A percentile compares a stretch with the other conserved stretches of the same genome.
Conservation (phyloP, 106 monocot species). For the Dioscorea zingiberensis region DNA sequence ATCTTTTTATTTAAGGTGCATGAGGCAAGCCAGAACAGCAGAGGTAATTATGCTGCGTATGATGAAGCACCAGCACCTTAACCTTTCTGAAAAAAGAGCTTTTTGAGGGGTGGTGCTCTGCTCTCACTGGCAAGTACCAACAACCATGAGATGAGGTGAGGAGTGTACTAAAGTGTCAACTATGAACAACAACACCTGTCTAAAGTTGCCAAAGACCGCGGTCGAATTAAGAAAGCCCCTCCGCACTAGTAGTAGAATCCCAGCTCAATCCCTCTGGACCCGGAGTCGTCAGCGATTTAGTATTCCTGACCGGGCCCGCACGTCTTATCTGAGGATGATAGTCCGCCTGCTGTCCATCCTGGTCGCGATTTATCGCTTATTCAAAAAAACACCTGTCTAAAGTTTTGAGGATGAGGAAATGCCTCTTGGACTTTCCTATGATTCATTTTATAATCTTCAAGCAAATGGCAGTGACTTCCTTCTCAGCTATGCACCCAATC, state of each 20-base stretch:
- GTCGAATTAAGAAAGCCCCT: too few species aligned
- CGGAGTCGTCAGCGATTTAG: too few species aligned
- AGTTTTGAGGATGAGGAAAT: too few species aligned
- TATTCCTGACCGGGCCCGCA: too few species aligned
- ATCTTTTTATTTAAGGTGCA: background rate
- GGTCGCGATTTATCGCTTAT: too few species aligned
- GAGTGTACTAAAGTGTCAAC: background rate
- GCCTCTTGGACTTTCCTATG: background rate
- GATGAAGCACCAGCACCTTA: background rate
- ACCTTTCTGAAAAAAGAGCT: background rate
- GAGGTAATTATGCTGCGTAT: background rate
- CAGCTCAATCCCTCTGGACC: too few species aligned
- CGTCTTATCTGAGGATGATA: too few species aligned
- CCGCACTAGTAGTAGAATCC: too few species aligned
- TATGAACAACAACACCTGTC: background rate
- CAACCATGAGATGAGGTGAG: background rate
- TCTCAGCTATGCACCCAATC: slow-evolving; percentile 6
- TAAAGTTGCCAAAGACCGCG: background rate
- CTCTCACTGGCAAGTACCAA: background rate
- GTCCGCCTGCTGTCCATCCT: too few species aligned
- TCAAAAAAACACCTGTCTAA: too few species aligned
- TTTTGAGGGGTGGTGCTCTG: slow-evolving; percentile 4
- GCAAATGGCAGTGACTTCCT: slow-evolving; percentile 8
- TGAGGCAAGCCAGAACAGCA: background rate
- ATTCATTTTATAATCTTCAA: background rate